Conservation (phyloP, 768 basidiomycete species). For the Boletus vinaceobasis region DNA sequence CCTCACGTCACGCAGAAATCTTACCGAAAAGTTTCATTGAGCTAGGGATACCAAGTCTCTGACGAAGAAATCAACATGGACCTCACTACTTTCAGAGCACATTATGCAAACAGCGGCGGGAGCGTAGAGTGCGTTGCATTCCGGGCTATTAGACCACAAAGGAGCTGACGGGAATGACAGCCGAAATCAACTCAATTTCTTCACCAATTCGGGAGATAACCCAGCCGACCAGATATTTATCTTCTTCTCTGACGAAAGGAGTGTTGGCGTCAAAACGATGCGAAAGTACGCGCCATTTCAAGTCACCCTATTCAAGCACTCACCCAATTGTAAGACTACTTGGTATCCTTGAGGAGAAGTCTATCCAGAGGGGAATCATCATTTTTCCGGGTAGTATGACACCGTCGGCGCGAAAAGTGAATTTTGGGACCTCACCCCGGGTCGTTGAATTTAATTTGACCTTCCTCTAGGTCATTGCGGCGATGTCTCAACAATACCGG, state of each 20-base stretch:
- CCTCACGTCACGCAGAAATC: slow-evolving; percentile 8
- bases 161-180: slow-evolving; percentile 39
- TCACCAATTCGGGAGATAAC: slow-evolving; percentile 68
- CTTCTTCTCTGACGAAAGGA: slow-evolving; percentile 93
- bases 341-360: slow-evolving; percentile 86
- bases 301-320: slow-evolving; percentile 2
- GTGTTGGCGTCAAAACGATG: slow-evolving; percentile 97
- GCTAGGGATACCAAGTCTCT: slow-evolving; percentile 87
- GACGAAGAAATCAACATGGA: slow-evolving; percentile 93
- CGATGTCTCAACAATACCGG: slow-evolving; percentile 81
- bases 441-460: neutral
- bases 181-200: slow-evolving; percentile 87
- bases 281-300: slow-evolving; percentile 63
- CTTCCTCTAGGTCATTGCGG: slow-evolving; percentile 74
- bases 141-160: neutral
- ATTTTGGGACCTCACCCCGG: slow-evolving; percentile 6
- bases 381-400: slow-evolving; percentile 97
- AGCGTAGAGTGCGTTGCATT: slow-evolving; percentile 73
- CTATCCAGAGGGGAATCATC: slow-evolving; percentile 87
- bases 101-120: slow-evolving; percentile 71
- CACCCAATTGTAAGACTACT: slow-evolving; percentile 59
- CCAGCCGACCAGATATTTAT: slow-evolving; percentile 82
- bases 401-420: slow-evolving; percentile 90
- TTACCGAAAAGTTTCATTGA: slow-evolving; percentile 15
- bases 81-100: slow-evolving; percentile 68